These are phyloP conservation scores for Lactarius sp. DNA, from an alignment of 768 basidiomycete genomes.

Conservation along the genomic window DNA sequence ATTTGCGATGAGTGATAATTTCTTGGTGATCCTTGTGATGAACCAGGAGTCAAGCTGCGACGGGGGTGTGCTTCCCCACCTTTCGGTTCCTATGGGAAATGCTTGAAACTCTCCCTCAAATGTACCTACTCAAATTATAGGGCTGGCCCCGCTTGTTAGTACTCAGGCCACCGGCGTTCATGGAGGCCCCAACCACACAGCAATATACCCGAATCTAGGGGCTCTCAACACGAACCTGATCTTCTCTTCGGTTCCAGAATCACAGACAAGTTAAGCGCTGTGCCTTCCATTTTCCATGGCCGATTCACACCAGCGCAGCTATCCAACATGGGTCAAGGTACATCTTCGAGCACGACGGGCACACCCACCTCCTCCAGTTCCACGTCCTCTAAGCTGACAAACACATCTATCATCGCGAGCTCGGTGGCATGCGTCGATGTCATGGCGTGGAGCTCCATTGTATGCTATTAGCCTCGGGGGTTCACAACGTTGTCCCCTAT, in stretches of 20 bases:
- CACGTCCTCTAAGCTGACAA: conserved; percentile 25
- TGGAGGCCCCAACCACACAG: conserved; percentile 53
- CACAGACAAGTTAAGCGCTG: conserved; percentile 52
- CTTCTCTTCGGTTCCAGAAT: conserved; percentile 37
- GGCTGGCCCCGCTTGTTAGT: conserved; percentile 58
- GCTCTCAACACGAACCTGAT: background rate
- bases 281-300: background rate
- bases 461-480: conserved; percentile 26
- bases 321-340: conserved; percentile 51
- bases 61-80: too few relatives aligned
- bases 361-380: conserved; percentile 27
- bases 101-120: too few relatives aligned
- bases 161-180: conserved; percentile 38
- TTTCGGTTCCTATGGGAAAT: too few relatives aligned
- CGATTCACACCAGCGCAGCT: conserved; percentile 35
- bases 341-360: conserved; percentile 13
- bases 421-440: conserved; percentile 40
- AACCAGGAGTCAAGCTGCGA: too few relatives aligned
- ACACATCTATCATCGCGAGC: conserved; percentile 29
- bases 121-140: conserved; percentile 28
- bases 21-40: too few relatives aligned
- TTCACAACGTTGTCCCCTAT: background rate
- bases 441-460: conserved; percentile 45
- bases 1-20: too few relatives aligned
- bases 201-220: conserved; percentile 27